A percentile compares a stretch with the other conserved stretches of the same genome.
Evolutionary conservation across 2,329 filamentous ascomycete genomes (phyloP).

Genomic region (Aureobasidium sp.): DNA sequence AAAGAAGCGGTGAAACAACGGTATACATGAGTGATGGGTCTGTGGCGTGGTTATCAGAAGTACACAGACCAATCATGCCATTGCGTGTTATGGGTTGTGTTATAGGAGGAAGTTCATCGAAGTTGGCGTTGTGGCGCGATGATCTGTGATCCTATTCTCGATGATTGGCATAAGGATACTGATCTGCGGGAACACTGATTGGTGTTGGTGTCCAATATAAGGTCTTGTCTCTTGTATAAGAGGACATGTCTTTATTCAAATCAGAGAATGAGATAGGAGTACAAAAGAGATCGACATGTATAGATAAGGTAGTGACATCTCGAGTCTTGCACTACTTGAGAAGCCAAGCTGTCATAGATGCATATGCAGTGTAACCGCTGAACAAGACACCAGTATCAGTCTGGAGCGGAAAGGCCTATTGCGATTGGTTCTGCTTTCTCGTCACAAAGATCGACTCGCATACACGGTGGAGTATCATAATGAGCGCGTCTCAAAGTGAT

Average conservation of each 20-base stretch:
- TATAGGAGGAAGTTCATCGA: too few relatives aligned
- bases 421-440: not conserved
- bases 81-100: not conserved
- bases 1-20: not conserved
- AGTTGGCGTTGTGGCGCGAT: not conserved
- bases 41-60: not conserved
- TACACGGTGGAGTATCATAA: not conserved
- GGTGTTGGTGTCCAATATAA: not conserved
- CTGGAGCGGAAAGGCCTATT: not conserved
- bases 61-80: conserved; percentile 5
- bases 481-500: not conserved
- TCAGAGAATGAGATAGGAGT: not conserved
- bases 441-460: not conserved
- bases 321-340: not conserved
- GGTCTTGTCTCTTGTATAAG: not conserved
- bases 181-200: not conserved
- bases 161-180: not conserved
- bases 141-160: not conserved
- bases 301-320: not conserved
- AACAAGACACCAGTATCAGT: not conserved
- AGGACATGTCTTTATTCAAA: too few relatives aligned
- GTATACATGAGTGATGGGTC: not conserved
- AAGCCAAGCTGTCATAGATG: not conserved
- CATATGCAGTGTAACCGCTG: not conserved
- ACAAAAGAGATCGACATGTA: not conserved